These are phyloP conservation scores for Kwoniella botswanensis DNA, from an alignment of 768 basidiomycete genomes.

Conservation along the genomic window DNA sequence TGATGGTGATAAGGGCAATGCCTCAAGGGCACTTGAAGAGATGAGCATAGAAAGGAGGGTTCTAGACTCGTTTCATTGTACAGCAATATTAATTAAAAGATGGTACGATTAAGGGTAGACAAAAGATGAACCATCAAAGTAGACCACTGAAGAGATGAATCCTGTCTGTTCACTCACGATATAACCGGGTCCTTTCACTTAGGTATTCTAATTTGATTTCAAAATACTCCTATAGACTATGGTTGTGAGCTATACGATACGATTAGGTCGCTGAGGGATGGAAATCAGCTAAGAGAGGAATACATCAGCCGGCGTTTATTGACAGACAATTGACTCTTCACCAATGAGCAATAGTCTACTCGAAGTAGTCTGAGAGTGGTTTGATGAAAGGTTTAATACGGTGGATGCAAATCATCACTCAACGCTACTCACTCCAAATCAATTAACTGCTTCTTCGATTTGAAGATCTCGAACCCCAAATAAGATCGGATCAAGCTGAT, in stretches of 20 bases:
- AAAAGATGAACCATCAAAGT: neutral
- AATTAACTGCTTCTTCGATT: neutral
- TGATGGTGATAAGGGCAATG: neutral
- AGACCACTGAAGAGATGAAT: neutral
- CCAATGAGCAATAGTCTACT: no score
- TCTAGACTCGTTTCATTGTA: conserved; percentile 5
- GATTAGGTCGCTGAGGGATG: neutral
- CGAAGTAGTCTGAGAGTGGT: no score
- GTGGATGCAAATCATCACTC: neutral
- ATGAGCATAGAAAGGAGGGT: conserved; percentile 5
- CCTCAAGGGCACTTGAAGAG: neutral
- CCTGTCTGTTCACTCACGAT: neutral
- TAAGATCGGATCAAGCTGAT: neutral
- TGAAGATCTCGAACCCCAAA: no score
- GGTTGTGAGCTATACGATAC: neutral
- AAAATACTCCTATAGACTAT: neutral
- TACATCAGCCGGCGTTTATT: neutral
- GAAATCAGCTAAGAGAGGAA: no score
- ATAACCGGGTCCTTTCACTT: neutral
- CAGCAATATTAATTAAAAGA: neutral
- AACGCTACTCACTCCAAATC: neutral
- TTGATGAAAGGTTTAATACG: neutral
- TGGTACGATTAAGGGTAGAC: neutral
- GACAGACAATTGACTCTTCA: no score
- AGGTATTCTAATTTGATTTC: neutral